A percentile compares a stretch with the other conserved stretches of the same genome.
Evolutionary conservation across 1,284 basidiomycete genomes (phyloP).

Genomic region (Moesziomyces aphidis): DNA sequence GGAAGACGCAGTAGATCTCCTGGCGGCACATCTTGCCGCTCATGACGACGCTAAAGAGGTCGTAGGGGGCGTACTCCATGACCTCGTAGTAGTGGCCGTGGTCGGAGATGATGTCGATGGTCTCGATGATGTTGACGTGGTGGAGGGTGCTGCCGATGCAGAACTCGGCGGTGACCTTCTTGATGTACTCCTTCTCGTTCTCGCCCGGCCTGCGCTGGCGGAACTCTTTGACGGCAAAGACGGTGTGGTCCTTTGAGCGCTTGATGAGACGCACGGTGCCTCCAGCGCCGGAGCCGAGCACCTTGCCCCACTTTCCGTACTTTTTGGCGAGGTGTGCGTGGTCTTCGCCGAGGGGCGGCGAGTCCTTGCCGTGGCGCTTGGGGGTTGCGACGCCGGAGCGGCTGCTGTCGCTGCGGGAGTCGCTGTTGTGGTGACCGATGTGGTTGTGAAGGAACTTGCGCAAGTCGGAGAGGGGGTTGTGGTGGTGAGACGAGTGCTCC

Average conservation of each 20-base stretch:
- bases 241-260: constrained; percentile 73
- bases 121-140: constrained; percentile 97
- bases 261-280: constrained; percentile 98
- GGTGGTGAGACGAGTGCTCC: constrained; percentile 45
- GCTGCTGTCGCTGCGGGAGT: constrained; percentile 45
- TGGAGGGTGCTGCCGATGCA: constrained; percentile 87
- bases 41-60: constrained; percentile 99
- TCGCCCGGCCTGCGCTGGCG: constrained; percentile 87
- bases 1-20: constrained; percentile 98
- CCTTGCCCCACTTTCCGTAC: constrained; percentile 98
- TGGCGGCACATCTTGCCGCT: constrained; percentile 97
- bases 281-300: constrained; percentile 94
- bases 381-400: constrained; percentile 52
- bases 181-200: constrained; percentile 95
- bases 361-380: constrained; percentile 63
- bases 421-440: constrained; percentile 61
- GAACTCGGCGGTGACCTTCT: constrained; percentile 98
- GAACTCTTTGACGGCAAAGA: constrained; percentile 98
- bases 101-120: constrained; percentile 97
- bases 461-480: constrained; percentile 57
- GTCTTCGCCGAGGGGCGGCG: constrained; percentile 68
- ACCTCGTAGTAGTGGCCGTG: constrained; percentile 86
- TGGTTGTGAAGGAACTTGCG: constrained; percentile 62
- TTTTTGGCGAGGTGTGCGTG: constrained; percentile 95
- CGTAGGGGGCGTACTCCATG: constrained; percentile 99